Conservation (phyloP, 768 basidiomycete genomes). For the Asterophora lycoperdoides region DNA sequence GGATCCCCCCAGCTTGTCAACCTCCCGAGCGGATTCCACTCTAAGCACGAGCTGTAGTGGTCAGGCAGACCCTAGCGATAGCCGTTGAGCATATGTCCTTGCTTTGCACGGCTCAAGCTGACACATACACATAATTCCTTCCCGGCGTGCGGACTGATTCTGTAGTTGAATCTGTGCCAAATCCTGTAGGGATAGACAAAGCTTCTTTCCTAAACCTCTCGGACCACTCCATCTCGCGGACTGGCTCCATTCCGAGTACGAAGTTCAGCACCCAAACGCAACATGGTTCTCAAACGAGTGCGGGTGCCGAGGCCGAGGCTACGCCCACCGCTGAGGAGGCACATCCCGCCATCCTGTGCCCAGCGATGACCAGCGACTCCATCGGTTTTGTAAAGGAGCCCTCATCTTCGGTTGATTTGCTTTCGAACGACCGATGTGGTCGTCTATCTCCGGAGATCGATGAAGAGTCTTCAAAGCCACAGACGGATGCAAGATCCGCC, state of each 20-base stretch:
- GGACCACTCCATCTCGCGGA: neutral
- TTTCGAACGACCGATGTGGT: neutral
- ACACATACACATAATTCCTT: too few species aligned
- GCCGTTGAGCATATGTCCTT: too few species aligned
- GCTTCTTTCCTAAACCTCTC: conserved; percentile 4
- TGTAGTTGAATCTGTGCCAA: neutral
- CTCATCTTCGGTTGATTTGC: neutral
- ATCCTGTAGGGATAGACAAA: neutral
- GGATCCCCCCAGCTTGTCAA: too few species aligned
- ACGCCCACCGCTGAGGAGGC: neutral
- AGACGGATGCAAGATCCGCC: neutral
- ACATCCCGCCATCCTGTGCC: neutral
- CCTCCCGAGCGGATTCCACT: too few species aligned
- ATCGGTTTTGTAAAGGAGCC: neutral
- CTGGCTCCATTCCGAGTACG: neutral
- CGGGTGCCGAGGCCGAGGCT: neutral
- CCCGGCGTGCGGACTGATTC: too few species aligned
- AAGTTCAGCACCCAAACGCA: conserved; percentile 16
- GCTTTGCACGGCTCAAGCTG: too few species aligned
- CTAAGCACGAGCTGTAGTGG: too few species aligned
- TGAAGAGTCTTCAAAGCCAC: neutral
- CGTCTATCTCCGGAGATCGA: neutral
- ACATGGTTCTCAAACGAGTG: conserved; percentile 9
- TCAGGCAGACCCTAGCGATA: too few species aligned
- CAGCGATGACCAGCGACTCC: neutral